phyloP scores from a whole-genome alignment of 2,329 filamentous ascomycete genomes.

The Annulohypoxylon truncatum region DNA sequence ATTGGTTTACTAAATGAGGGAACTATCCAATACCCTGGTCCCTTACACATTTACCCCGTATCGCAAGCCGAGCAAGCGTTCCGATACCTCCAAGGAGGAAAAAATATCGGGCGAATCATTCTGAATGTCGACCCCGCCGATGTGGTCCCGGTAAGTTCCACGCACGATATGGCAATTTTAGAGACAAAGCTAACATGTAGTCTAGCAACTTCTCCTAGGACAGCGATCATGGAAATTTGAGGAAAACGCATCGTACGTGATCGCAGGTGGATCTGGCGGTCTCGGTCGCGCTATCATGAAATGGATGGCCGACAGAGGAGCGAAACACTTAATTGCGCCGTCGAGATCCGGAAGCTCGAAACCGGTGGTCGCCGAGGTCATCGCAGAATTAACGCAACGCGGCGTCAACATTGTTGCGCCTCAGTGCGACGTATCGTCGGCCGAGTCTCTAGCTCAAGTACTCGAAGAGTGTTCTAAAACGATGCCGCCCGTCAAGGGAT shows the following conservation, averaged over 20 bases:
- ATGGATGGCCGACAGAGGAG: conserved; percentile 45
- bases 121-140: conserved; percentile 39
- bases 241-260: conserved; percentile 44
- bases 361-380: conserved; percentile 31
- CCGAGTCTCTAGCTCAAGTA: conserved; percentile 16
- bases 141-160: conserved; percentile 44
- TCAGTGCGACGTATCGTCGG: conserved; percentile 42
- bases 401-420: conserved; percentile 38
- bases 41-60: conserved; percentile 41
- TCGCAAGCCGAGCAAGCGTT: conserved; percentile 43
- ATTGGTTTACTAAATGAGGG: conserved; percentile 35
- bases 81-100: conserved; percentile 41
- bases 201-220: conserved; percentile 40
- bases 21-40: conserved; percentile 36
- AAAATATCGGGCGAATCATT: conserved; percentile 42
- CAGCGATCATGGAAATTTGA: conserved; percentile 43
- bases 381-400: conserved; percentile 29
- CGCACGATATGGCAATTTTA: neutral
- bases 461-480: conserved; percentile 32
- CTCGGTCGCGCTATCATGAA: conserved; percentile 44
- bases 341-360: conserved; percentile 43
- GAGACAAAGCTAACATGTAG: conserved; percentile 5
- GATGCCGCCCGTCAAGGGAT: conserved; percentile 54
- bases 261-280: conserved; percentile 48
- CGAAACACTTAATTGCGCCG: conserved; percentile 42